phyloP scores from a whole-genome alignment of 768 basidiomycete genomes.

The Auriculariales sp. region DNA sequence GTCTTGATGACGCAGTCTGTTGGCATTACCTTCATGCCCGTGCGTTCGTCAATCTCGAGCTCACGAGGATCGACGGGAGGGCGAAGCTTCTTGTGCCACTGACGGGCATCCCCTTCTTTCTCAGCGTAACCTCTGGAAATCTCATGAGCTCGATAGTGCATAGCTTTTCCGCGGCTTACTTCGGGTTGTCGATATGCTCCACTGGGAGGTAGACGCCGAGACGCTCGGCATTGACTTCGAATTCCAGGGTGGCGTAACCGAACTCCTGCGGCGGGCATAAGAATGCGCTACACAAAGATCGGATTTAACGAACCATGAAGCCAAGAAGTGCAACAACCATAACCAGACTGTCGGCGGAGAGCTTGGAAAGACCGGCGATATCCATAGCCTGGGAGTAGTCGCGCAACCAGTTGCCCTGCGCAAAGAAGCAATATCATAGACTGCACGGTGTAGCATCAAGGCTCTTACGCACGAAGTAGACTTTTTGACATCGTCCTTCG shows the following conservation, averaged over 20 bases:
- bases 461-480: slow-evolving; percentile 37
- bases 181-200: slow-evolving; percentile 72
- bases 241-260: slow-evolving; percentile 50
- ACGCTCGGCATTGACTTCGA: slow-evolving; percentile 56
- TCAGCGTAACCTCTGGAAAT: slow-evolving; percentile 44
- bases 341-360: slow-evolving; percentile 48
- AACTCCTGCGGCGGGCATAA: slow-evolving; percentile 27
- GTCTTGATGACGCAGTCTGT: no score
- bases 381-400: slow-evolving; percentile 67
- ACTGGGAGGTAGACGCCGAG: slow-evolving; percentile 67
- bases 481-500: slow-evolving; percentile 51
- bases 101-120: slow-evolving; percentile 56
- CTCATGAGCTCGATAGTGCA: neutral
- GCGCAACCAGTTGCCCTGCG: slow-evolving; percentile 52
- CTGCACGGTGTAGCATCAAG: neutral
- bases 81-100: slow-evolving; percentile 55
- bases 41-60: slow-evolving; percentile 59
- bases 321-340: slow-evolving; percentile 43
- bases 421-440: neutral
- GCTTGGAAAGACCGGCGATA: slow-evolving; percentile 52
- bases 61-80: slow-evolving; percentile 61
- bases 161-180: slow-evolving; percentile 24
- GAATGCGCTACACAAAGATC: no score
- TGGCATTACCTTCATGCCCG: slow-evolving; percentile 56
- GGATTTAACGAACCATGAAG: slow-evolving; percentile 29